Evolutionary conservation across 148 eudicot genomes (phyloP).

Genomic region (Nyssa sinensis): DNA sequence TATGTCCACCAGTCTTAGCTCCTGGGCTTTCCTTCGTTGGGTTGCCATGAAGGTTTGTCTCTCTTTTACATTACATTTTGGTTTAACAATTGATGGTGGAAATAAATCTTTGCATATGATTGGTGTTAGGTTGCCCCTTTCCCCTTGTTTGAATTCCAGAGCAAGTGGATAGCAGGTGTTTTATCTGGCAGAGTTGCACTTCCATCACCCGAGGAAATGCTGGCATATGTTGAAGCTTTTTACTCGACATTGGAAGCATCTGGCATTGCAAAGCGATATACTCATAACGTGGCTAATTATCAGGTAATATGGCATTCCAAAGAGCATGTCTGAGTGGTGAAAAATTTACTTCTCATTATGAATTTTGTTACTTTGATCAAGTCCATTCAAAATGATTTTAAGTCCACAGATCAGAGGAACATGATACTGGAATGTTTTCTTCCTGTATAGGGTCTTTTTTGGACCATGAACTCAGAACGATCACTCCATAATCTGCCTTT

Average conservation of each 20-base stretch:
- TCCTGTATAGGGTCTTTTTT: background rate
- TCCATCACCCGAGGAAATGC: conserved; percentile 66
- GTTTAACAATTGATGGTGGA: background rate
- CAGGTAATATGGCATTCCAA: conserved; percentile 35
- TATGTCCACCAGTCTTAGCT: conserved; percentile 81
- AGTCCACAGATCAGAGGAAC: background rate
- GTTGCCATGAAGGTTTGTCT: conserved; percentile 70
- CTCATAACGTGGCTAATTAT: conserved; percentile 52
- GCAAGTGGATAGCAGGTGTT: conserved; percentile 85
- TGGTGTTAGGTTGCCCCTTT: conserved; percentile 66
- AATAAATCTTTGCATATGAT: background rate
- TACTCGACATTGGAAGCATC: conserved; percentile 54
- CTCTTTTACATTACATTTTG: background rate
- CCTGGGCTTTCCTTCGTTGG: conserved; percentile 95
- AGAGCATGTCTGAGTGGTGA: background rate
- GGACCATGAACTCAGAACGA: background rate
- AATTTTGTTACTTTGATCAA: background rate
- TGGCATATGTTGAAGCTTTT: conserved; percentile 62
- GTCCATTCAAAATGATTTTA: background rate
- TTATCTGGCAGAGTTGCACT: conserved; percentile 69
- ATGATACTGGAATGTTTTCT: no score
- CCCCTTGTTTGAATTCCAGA: conserved; percentile 71
- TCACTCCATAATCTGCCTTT: background rate
- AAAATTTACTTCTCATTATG: background rate
- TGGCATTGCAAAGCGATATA: conserved; percentile 72